These are phyloP conservation scores for Alternaria longipes DNA, from an alignment of 2,329 filamentous ascomycete genomes.

Conservation along the genomic window DNA sequence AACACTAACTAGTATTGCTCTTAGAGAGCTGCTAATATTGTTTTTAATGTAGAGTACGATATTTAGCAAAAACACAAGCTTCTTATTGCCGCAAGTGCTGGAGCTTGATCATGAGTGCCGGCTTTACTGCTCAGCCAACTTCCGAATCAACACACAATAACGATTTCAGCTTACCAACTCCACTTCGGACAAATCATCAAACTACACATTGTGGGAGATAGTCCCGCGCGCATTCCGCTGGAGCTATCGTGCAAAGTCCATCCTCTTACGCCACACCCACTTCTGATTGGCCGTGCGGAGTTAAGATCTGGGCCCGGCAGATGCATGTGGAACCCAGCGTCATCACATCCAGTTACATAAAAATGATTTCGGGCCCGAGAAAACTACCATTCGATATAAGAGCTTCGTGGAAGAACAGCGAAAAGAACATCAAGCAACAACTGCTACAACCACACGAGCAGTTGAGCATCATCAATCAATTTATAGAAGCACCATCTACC, in stretches of 20 bases:
- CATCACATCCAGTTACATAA: slow-evolving; percentile 9
- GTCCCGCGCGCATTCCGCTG: not conserved
- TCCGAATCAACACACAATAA: not conserved
- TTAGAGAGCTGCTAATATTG: not conserved
- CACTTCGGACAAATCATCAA: not conserved
- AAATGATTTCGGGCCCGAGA: slow-evolving; percentile 10
- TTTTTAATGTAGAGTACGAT: slow-evolving; percentile 6
- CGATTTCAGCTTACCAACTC: not conserved
- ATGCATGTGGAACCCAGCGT: slow-evolving; percentile 7
- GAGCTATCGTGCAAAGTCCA: slow-evolving; percentile 7
- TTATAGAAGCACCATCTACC: slow-evolving; percentile 5
- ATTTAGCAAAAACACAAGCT: not conserved
- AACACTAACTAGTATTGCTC: slow-evolving; percentile 13
- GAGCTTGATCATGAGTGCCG: not conserved
- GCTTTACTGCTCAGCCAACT: not conserved
- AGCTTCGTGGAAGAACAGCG: not conserved
- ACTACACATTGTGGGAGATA: not conserved
- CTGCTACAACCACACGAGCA: not conserved
- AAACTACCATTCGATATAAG: not conserved
- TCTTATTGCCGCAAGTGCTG: not conserved
- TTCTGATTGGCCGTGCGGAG: slow-evolving; percentile 8
- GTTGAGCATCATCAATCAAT: slow-evolving; percentile 4
- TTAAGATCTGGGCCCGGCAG: slow-evolving; percentile 2
- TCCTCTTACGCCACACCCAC: not conserved
- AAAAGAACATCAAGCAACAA: not conserved